Conservation (phyloP, 495 filamentous ascomycete genomes). For the Penicillium cataractarum region DNA sequence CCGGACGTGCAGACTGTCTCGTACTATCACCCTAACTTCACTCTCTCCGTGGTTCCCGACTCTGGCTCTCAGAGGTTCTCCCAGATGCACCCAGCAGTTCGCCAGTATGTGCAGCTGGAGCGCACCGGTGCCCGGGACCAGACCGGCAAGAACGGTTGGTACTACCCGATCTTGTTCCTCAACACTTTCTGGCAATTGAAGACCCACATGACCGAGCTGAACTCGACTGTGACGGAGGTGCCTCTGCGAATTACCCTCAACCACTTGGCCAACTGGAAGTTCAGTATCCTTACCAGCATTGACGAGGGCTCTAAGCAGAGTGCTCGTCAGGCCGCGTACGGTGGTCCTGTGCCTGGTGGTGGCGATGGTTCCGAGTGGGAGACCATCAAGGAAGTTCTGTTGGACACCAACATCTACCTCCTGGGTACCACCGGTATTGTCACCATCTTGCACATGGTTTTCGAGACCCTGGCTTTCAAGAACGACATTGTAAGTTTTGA, state of each 20-base stretch:
- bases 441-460: conserved; percentile 87
- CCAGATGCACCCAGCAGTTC: conserved; percentile 71
- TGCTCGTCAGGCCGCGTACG: conserved; percentile 68
- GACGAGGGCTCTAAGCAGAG: conserved; percentile 86
- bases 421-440: conserved; percentile 83
- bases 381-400: conserved; percentile 89
- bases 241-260: conserved; percentile 84
- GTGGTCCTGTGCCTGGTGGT: conserved; percentile 63
- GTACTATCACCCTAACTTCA: conserved; percentile 96
- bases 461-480: conserved; percentile 96
- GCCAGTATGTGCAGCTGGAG: conserved; percentile 79
- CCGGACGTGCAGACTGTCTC: conserved; percentile 67
- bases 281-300: conserved; percentile 77
- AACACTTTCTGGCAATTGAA: conserved; percentile 98
- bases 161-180: conserved; percentile 88
- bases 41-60: conserved; percentile 84
- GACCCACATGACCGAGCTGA: conserved; percentile 87
- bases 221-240: conserved; percentile 83
- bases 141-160: conserved; percentile 90
- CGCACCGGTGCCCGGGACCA: conserved; percentile 71
- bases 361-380: conserved; percentile 86
- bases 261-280: conserved; percentile 89
- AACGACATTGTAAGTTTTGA: conserved; percentile 74
- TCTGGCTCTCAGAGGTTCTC: conserved; percentile 66
- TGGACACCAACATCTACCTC: conserved; percentile 93